These are phyloP conservation scores for Penicillium chermesinum DNA, from an alignment of 495 filamentous ascomycete species.

Conservation along the genomic window DNA sequence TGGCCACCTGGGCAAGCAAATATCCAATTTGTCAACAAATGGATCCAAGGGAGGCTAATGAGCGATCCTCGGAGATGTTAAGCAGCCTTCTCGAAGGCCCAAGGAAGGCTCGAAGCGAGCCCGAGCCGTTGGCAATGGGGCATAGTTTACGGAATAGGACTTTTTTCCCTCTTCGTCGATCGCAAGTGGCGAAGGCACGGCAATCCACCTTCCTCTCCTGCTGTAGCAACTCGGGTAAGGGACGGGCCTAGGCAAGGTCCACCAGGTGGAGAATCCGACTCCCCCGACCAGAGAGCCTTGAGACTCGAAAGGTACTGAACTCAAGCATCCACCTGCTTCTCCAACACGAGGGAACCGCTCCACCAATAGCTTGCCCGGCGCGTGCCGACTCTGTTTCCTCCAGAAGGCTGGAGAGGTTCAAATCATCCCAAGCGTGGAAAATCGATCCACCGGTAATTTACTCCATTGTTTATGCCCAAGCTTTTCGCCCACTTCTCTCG, in stretches of 20 bases:
- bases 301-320: neutral
- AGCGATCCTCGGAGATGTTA: neutral
- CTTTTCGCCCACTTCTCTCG: no score
- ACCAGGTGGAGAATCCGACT: constrained; percentile 25
- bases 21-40: neutral
- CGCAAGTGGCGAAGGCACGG: constrained; percentile 11
- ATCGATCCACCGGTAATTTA: neutral
- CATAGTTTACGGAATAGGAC: neutral
- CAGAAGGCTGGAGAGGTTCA: neutral
- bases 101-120: neutral
- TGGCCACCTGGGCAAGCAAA: no score
- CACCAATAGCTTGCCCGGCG: neutral
- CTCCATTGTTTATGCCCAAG: no score
- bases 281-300: constrained; percentile 19
- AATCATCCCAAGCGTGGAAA: neutral
- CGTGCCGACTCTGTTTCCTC: neutral
- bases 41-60: neutral
- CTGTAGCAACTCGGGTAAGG: constrained; percentile 14
- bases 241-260: constrained; percentile 22
- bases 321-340: no score
- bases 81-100: neutral
- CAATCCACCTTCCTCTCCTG: constrained; percentile 9
- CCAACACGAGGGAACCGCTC: neutral
- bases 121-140: neutral
- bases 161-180: neutral